Evolutionary conservation across 495 filamentous ascomycete genomes (phyloP), one percentile per base, ranked within the genome.

Genomic region (Talaromyces stipitatus): DNA sequence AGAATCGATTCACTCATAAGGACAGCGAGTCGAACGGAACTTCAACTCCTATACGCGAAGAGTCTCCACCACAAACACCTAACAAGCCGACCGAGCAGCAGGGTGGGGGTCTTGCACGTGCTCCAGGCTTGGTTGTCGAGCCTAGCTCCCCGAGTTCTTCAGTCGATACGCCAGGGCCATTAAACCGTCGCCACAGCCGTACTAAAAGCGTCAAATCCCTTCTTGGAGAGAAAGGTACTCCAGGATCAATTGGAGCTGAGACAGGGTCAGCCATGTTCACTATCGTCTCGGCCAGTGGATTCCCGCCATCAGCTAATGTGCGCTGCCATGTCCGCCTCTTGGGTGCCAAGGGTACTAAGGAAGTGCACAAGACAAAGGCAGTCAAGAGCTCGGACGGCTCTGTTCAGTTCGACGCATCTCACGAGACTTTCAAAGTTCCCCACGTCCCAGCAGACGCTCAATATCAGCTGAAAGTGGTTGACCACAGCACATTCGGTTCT

Each of bases 311-410:
- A 8, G 77, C 89, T n/a, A 90, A 96, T 64, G 74, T 97, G 33
- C 90, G 91, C 62, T 83, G 97, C 38, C 73, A 81, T 55, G 72
- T 97, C 61, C 82, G 82, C 62, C 82, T 87, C 54, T 57, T 87
- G 23, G 72, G 77, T 0, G 59, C 79, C 47, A 91, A 91, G 72
- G 82, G 79, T 50, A 67, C 77, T 9, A 96, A 92, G 72, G 80
- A 87, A 45, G 78, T 96, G 55, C 82, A 89, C 73, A 97, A 97
- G 74, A 92, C 88, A 16, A 95, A 96, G 69, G 74, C 78, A 14
- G 66, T 79, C 64, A 96, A 96, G 70, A 69, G 79, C 23, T 61
- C 65, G 5, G 73, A 68, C 18, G 85, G 85, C 12, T 70, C 76
- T 0, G 77, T 87, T 4, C 72, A 70, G n/a, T 95, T 83, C 63